A percentile compares a stretch with the other conserved stretches of the same genome.
phyloP scores from a whole-genome alignment of 164 flowering plant species.

The Macadamia integrifolia region DNA sequence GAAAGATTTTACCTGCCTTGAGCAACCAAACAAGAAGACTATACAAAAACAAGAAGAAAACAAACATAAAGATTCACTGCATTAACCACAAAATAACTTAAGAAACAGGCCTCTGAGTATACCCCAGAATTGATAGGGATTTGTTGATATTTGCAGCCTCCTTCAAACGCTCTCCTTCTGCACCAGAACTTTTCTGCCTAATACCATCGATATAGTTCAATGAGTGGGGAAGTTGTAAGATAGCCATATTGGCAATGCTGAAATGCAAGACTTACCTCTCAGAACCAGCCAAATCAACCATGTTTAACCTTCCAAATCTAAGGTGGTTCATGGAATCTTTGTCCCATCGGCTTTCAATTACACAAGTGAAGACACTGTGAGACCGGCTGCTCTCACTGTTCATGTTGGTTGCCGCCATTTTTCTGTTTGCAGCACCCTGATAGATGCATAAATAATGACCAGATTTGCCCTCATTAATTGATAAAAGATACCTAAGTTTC shows the following conservation, averaged over 20 bases:
- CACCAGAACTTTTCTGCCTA: conserved; percentile 95
- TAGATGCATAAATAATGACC: background rate
- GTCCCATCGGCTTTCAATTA: conserved; percentile 85
- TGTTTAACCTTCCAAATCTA: conserved; percentile 79
- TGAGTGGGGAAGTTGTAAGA: background rate
- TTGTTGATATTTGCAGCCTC: conserved; percentile 94
- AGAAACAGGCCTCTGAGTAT: conserved; percentile 4
- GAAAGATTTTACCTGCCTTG: too few relatives aligned
- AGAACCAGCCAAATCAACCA: conserved; percentile 94
- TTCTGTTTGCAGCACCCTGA: conserved; percentile 87
- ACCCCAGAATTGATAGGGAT: conserved; percentile 92
- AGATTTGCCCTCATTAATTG: background rate
- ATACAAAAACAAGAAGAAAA: background rate
- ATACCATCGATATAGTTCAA: conserved; percentile 12
- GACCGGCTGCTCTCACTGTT: conserved; percentile 93
- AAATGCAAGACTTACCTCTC: conserved; percentile 59
- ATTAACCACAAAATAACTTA: conserved; percentile 3
- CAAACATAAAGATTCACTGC: background rate
- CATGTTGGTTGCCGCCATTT: conserved; percentile 86
- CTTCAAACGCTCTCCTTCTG: conserved; percentile 90
- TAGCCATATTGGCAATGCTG: background rate
- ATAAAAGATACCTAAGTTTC: background rate
- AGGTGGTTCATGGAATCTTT: conserved; percentile 63
- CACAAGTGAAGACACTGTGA: conserved; percentile 92
- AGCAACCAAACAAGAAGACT: background rate